Percentiles rank a stretch among this genome's conserved stretches.
phyloP scores from a whole-genome alignment of 352 stramenopile genomes.

The Phytophthora pini region DNA sequence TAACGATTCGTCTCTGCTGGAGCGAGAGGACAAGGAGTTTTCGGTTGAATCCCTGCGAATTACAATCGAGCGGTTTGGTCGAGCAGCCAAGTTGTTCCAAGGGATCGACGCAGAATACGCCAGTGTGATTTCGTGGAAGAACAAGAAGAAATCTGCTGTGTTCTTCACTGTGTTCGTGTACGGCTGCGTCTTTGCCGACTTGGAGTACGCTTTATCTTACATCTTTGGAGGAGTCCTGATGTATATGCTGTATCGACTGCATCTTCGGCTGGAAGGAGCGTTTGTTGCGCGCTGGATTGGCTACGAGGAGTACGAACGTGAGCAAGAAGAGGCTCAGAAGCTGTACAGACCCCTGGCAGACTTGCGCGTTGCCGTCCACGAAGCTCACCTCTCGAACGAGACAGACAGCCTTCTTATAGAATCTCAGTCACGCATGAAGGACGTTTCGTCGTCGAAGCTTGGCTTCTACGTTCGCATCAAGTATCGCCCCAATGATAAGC shows the following conservation, averaged over 20 bases:
- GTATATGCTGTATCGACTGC: conserved; percentile 84
- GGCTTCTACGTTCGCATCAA: conserved; percentile 79
- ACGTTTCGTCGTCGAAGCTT: conserved; percentile 65
- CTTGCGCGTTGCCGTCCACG: conserved; percentile 76
- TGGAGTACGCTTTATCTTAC: conserved; percentile 80
- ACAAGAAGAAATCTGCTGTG: conserved; percentile 80
- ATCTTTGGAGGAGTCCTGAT: conserved; percentile 63
- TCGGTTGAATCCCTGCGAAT: conserved; percentile 78
- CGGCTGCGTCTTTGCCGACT: conserved; percentile 70
- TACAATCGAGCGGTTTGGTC: conserved; percentile 78
- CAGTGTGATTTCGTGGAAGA: conserved; percentile 87
- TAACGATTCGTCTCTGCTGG: conserved; percentile 58
- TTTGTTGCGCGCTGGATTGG: conserved; percentile 78
- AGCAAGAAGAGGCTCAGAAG: conserved; percentile 76
- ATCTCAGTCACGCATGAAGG: conserved; percentile 69
- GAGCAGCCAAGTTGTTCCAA: conserved; percentile 73
- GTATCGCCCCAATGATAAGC: conserved; percentile 83
- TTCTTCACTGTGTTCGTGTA: conserved; percentile 69
- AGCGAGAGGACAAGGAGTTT: conserved; percentile 80
- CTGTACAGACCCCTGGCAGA: conserved; percentile 78
- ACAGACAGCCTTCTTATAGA: conserved; percentile 65
- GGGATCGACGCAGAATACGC: conserved; percentile 79
- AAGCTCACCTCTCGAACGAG: conserved; percentile 60
- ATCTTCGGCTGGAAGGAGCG: conserved; percentile 66
- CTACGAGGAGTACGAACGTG: conserved; percentile 78